These are phyloP conservation scores for Lachancea thermotolerans DNA, from an alignment of 805 yeast genomes.

Conservation along the genomic window DNA sequence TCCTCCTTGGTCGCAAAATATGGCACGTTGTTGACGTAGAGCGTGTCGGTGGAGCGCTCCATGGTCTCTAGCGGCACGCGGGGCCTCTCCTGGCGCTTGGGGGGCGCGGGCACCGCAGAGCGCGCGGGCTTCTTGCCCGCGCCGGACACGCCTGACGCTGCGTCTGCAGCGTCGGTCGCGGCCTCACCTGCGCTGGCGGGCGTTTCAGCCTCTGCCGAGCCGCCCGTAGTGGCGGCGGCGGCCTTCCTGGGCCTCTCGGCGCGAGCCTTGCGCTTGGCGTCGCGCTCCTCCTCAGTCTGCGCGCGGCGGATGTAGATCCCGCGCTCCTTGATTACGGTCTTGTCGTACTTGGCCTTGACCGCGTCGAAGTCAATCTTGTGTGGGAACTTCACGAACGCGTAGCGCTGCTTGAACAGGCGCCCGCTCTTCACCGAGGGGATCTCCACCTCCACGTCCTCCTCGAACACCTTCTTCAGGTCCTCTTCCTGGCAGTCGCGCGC, in stretches of 20 bases:
- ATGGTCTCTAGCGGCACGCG: slow-evolving; percentile 34
- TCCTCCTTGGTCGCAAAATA: slow-evolving; percentile 56
- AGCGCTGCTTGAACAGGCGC: slow-evolving; percentile 23
- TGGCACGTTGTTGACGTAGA: slow-evolving; percentile 58
- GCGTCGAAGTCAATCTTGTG: slow-evolving; percentile 26
- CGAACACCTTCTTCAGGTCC: slow-evolving; percentile 24
- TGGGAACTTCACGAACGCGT: slow-evolving; percentile 31
- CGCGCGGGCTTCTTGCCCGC: slow-evolving; percentile 11
- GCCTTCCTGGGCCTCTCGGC: slow-evolving; percentile 11
- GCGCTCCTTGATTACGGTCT: slow-evolving; percentile 26
- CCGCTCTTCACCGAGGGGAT: slow-evolving; percentile 24
- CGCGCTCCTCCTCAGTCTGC: slow-evolving; percentile 20
- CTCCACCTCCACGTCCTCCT: slow-evolving; percentile 27
- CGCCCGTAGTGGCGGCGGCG: slow-evolving; percentile 9
- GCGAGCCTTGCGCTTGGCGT: slow-evolving; percentile 13
- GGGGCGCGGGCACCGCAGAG: slow-evolving; percentile 21
- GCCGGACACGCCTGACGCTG: too few species aligned
- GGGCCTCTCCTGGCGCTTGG: slow-evolving; percentile 26
- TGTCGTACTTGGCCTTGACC: slow-evolving; percentile 27
- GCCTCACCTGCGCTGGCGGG: slow-evolving; percentile 8
- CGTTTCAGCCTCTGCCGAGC: slow-evolving; percentile 5
- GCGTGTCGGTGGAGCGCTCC: slow-evolving; percentile 41
- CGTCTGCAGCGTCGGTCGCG: slow-evolving; percentile 10
- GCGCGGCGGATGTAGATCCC: slow-evolving; percentile 30
- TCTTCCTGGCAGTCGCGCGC: slow-evolving; percentile 26